Conservation (phyloP, 1,284 basidiomycete species). For the Sutorius eximius region DNA sequence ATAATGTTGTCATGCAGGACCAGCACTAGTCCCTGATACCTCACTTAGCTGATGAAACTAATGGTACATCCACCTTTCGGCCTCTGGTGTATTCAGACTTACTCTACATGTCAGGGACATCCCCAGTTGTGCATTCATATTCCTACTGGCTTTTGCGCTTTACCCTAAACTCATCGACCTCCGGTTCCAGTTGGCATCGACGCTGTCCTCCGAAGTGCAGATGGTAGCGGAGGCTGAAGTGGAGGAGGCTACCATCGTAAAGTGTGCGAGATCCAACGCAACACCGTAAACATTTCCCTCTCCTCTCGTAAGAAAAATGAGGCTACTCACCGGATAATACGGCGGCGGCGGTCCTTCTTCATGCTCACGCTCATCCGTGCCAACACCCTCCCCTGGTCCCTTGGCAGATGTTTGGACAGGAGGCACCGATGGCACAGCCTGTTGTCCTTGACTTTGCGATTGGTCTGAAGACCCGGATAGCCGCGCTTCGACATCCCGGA, state of each 20-base stretch:
- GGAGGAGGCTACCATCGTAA: not conserved
- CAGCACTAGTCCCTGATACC: too few species aligned
- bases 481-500: not conserved
- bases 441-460: not conserved
- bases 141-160: not conserved
- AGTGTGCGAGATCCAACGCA: not conserved
- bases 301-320: too few species aligned
- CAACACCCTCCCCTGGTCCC: not conserved
- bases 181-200: not conserved
- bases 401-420: not conserved
- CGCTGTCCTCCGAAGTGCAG: not conserved
- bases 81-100: not conserved
- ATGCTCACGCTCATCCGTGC: not conserved
- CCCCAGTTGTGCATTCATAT: not conserved
- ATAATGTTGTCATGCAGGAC: too few species aligned
- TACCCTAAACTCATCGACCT: not conserved
- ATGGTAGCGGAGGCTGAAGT: not conserved
- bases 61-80: too few species aligned
- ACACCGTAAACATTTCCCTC: not conserved
- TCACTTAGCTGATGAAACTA: too few species aligned
- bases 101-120: not conserved
- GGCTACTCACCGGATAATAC: slow-evolving; percentile 11
- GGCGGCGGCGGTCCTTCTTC: slow-evolving; percentile 5
- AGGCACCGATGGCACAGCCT: not conserved
- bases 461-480: not conserved